phyloP scores from a whole-genome alignment of 257 asterid species.

The Solanum chmielewskii region DNA sequence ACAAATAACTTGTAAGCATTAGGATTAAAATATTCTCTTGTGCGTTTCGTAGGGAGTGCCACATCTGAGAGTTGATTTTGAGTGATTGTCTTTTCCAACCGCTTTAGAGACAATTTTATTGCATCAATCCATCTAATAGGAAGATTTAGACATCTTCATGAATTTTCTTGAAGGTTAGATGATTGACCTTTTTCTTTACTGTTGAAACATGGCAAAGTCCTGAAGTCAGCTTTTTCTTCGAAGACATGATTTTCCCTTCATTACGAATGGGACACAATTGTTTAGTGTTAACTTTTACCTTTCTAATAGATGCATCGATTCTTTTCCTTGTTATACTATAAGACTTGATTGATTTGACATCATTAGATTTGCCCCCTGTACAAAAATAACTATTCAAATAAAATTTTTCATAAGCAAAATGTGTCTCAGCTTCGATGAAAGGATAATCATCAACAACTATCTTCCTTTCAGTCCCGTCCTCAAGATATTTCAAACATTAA shows the following conservation, averaged over 20 bases:
- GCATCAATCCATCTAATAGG: neutral
- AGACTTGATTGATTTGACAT: neutral
- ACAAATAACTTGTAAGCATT: neutral
- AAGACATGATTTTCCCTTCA: neutral
- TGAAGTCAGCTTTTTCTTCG: neutral
- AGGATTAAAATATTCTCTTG: neutral
- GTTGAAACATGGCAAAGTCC: neutral
- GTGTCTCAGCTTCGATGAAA: neutral
- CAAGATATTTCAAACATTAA: neutral
- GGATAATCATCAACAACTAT: neutral
- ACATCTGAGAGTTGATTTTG: too few species aligned
- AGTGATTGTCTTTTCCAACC: neutral
- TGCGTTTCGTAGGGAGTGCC: neutral
- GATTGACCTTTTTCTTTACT: neutral
- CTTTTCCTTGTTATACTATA: neutral
- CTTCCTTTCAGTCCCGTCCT: neutral
- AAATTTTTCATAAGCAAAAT: too few species aligned
- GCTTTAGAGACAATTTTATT: neutral
- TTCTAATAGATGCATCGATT: too few species aligned
- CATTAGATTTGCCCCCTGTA: neutral
- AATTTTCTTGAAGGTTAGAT: neutral
- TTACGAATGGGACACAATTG: neutral
- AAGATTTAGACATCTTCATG: neutral
- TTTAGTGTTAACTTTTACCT: neutral
- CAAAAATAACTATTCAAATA: neutral